Percentiles rank a stretch among this genome's conserved stretches.
Conservation (phyloP, 164 flowering plant genomes). For the Piper betle region DNA sequence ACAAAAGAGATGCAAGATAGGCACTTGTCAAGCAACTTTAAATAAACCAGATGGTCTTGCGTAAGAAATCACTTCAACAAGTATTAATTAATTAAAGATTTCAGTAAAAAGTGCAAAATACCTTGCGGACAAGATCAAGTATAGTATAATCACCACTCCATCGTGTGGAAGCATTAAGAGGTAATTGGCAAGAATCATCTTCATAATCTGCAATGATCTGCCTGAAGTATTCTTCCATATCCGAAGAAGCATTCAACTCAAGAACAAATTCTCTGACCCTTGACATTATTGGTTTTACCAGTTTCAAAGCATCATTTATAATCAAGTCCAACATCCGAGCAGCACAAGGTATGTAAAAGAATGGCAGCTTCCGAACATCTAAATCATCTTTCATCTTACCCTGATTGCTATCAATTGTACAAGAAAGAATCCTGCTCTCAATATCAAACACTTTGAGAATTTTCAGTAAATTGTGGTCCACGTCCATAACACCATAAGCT, state of each 20-base stretch:
- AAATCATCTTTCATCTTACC: conserved; percentile 54
- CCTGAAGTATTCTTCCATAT: conserved; percentile 53
- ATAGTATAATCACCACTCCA: conserved; percentile 91
- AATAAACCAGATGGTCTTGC: no score
- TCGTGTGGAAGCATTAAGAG: conserved; percentile 68
- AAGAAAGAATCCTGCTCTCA: conserved; percentile 55
- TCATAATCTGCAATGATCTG: conserved; percentile 45
- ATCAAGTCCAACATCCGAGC: conserved; percentile 68
- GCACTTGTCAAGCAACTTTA: no score
- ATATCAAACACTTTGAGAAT: conserved; percentile 61
- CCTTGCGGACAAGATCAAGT: conserved; percentile 85
- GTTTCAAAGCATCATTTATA: conserved; percentile 71
- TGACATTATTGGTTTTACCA: conserved; percentile 47
- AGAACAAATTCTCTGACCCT: conserved; percentile 69
- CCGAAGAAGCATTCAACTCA: conserved; percentile 59
- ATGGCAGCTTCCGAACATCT: conserved; percentile 58
- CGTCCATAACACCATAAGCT: conserved; percentile 55
- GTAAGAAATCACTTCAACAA: no score
- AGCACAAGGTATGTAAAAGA: conserved; percentile 84
- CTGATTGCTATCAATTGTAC: conserved; percentile 81
- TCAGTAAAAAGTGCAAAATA: conserved; percentile 9
- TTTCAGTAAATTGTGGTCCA: conserved; percentile 44
- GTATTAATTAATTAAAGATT: no score
- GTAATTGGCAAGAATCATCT: conserved; percentile 84
- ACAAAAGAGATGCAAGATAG: no score